Conservation (phyloP, 192 early-diverging fungal species). For the Backusella macrospora region DNA sequence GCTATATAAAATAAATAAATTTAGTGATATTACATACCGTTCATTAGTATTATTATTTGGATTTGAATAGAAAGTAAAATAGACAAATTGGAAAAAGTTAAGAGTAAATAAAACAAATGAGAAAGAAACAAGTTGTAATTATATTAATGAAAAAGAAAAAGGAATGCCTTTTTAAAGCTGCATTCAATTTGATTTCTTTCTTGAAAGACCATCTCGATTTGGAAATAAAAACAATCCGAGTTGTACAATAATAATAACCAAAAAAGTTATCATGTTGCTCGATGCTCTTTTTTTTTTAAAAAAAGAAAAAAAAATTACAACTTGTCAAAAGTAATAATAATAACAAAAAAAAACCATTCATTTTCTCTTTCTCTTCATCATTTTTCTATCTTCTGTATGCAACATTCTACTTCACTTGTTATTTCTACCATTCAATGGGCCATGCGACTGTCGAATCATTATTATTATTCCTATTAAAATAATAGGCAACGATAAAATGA, state of each 20-base stretch:
- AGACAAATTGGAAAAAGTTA: not conserved
- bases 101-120: not conserved
- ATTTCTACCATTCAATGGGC: not conserved
- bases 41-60: not conserved
- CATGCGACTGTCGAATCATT: not conserved
- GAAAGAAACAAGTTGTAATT: not conserved
- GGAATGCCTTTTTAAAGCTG: not conserved
- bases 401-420: not conserved
- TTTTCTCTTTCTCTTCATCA: not conserved
- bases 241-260: slow-evolving; percentile 11
- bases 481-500: not conserved
- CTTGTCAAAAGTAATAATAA: not conserved
- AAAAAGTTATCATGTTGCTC: not conserved
- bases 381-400: not conserved
- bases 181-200: slow-evolving; percentile 9
- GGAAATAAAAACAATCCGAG: not conserved
- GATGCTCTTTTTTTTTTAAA: not conserved
- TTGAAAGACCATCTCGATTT: not conserved
- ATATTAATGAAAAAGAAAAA: not conserved
- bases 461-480: not conserved
- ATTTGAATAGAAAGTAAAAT: not conserved
- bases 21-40: not conserved
- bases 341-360: too few species aligned
- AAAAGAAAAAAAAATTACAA: not conserved
- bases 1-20: not conserved